These are phyloP conservation scores for Hypoxylon sp. DNA, from an alignment of 2,329 filamentous ascomycete species.

Conservation along the genomic window DNA sequence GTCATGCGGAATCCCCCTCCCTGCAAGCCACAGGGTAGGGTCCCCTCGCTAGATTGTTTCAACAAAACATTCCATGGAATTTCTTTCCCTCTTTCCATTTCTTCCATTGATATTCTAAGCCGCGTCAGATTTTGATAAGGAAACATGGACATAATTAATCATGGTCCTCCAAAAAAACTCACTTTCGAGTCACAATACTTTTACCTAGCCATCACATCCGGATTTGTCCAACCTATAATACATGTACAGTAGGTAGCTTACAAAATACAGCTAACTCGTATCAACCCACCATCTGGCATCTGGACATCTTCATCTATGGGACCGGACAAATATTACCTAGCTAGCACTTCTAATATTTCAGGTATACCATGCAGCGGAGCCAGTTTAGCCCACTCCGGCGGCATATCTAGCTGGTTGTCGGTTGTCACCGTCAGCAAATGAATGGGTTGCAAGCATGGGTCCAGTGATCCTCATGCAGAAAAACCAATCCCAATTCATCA, in stretches of 20 bases:
- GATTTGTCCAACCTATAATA: too few relatives aligned
- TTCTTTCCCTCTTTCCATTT: slow-evolving; percentile 30
- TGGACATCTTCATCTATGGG: too few relatives aligned
- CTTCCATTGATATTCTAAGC: background rate
- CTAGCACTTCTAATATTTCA: slow-evolving; percentile 3
- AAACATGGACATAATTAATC: too few relatives aligned
- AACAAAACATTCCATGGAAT: slow-evolving; percentile 27
- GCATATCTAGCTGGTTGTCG: slow-evolving; percentile 26
- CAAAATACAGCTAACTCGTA: slow-evolving; percentile 5
- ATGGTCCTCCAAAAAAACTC: background rate
- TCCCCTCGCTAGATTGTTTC: slow-evolving; percentile 15
- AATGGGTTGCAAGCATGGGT: slow-evolving; percentile 27
- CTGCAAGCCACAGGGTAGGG: slow-evolving; percentile 11
- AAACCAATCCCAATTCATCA: slow-evolving; percentile 29
- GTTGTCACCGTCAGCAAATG: slow-evolving; percentile 31
- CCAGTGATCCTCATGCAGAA: slow-evolving; percentile 34
- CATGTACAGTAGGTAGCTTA: too few relatives aligned
- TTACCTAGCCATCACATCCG: slow-evolving; percentile 15
- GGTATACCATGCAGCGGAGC: slow-evolving; percentile 30
- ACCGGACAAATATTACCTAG: slow-evolving; percentile 17
- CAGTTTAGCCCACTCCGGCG: slow-evolving; percentile 26
- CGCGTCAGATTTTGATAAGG: too few relatives aligned
- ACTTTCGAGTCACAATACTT: slow-evolving; percentile 8
- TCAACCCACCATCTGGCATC: slow-evolving; percentile 13
- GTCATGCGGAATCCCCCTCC: slow-evolving; percentile 32